Evolutionary conservation across 2,329 filamentous ascomycete species (phyloP).

Genomic region (Fusarium sororula): DNA sequence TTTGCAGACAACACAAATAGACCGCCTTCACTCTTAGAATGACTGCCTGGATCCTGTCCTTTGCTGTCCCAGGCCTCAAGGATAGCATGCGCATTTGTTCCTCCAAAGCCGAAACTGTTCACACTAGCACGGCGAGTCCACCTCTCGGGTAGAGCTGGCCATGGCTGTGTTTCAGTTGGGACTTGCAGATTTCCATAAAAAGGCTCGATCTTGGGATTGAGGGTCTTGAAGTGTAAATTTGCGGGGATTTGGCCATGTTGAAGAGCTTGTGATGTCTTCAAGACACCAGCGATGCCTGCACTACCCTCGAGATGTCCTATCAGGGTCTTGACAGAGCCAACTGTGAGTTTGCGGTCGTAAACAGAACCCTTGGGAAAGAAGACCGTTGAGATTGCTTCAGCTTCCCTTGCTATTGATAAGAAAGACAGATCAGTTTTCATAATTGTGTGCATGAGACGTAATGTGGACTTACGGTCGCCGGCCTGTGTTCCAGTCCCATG

Average conservation of each 20-base stretch:
- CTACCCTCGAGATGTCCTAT: conserved; percentile 6
- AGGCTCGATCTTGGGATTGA: conserved; percentile 33
- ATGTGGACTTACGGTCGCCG: neutral
- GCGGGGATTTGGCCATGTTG: neutral
- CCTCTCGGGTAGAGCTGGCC: conserved; percentile 19
- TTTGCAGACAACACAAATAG: neutral
- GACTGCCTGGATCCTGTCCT: neutral
- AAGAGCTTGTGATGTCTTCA: neutral
- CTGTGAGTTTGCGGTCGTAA: neutral
- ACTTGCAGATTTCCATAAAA: conserved; percentile 29
- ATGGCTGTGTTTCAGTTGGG: conserved; percentile 33
- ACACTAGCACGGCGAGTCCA: conserved; percentile 41
- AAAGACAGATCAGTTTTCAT: neutral
- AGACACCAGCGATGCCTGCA: neutral
- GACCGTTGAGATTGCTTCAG: neutral
- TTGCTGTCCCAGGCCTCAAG: neutral
- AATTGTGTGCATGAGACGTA: no score
- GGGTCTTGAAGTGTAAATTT: conserved; percentile 23
- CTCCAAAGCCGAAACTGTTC: conserved; percentile 53
- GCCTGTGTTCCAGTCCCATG: conserved; percentile 20
- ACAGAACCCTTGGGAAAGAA: neutral
- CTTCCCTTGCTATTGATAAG: neutral
- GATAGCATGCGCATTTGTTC: conserved; percentile 48
- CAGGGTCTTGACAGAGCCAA: conserved; percentile 8
- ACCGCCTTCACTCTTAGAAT: neutral